Percentiles rank a stretch among this genome's conserved stretches.
Evolutionary conservation across 2,329 filamentous ascomycete species (phyloP).

Genomic region (Verticillium nonalfalfae): DNA sequence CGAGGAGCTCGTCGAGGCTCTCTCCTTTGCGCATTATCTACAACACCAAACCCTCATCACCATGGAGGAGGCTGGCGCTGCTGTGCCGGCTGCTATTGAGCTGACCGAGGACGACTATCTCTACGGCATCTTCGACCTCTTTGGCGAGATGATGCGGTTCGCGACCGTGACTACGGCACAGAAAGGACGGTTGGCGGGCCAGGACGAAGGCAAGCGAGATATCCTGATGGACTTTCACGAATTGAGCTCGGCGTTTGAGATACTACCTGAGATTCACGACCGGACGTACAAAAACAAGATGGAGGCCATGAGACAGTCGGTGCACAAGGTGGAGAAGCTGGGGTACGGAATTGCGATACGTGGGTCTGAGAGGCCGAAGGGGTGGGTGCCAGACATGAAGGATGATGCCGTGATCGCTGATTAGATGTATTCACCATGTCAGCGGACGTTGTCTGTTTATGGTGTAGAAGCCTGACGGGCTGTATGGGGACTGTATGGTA

Average conservation of each 20-base stretch:
- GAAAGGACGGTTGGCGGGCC: constrained; percentile 46
- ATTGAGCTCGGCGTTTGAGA: constrained; percentile 71
- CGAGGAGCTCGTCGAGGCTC: constrained; percentile 90
- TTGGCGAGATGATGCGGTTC: constrained; percentile 95
- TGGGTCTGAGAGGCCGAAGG: constrained; percentile 81
- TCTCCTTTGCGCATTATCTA: constrained; percentile 86
- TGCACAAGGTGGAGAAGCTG: constrained; percentile 88
- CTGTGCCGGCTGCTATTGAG: constrained; percentile 46
- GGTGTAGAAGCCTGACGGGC: too few species aligned
- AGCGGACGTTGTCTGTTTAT: neutral
- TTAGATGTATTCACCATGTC: neutral
- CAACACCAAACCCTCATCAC: constrained; percentile 68
- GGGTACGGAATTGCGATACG: constrained; percentile 84
- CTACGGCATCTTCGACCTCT: constrained; percentile 86
- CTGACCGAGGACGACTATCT: constrained; percentile 82
- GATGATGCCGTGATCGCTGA: neutral
- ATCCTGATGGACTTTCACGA: constrained; percentile 78
- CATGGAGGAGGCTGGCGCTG: constrained; percentile 49
- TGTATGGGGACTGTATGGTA: too few species aligned
- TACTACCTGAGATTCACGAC: constrained; percentile 53
- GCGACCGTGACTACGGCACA: constrained; percentile 84
- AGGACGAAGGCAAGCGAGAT: constrained; percentile 32
- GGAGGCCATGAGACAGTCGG: constrained; percentile 78
- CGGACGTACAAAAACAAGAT: constrained; percentile 69
- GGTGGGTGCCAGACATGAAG: constrained; percentile 77